Base-by-base conservation (phyloP, 352 stramenopile genomes). In the Phytophthora sansomeana region DNA sequence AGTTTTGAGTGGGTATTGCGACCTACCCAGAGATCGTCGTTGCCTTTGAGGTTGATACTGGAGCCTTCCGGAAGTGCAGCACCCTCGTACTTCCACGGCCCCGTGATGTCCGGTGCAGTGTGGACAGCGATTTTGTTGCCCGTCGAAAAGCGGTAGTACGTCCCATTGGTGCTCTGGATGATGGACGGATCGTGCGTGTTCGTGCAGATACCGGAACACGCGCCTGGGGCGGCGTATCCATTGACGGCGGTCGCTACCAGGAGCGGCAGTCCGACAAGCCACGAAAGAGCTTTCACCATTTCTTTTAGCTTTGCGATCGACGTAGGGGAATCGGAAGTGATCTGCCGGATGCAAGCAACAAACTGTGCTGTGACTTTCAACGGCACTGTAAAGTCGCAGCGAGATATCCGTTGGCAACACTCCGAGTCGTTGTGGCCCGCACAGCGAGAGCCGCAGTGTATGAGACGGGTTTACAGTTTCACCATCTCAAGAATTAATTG, bases 101-200 rank as follows among this genome's bases (percentile, higher is more conserved):
- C 76, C 5, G 63, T 69, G 26, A 84, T 64, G 4, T 67, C 50
- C 11, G 73, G 76, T 0, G 72, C 76, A 3, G 66, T 78, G 57
- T 84, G 76, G 38, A 84, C 60, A 16, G 76, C 56, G 21, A 84
- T 69, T 50, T 74, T 79, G 58, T 59, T 62, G 26, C 74, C 72
- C 6, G 72, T 83, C 32, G 68, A 79, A 62, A 83, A 83, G 35
- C 72, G 72, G 46, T 70, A 83, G 66, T 85, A 85, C 48, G 74
- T 85, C 46, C 76, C 76, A 17, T 80, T 58, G 42, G 55, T 42
- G 11, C 59, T 57, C 19, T 61, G 72, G 52, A 79, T 74, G 32
- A 84, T 77, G 17, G 75, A 65, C 11, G 72, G 72, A 39, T 83
- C 75, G 51, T 82, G 77, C 3, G 74, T 51, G 16, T 85, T 82